Evolutionary conservation across 345 rosid species (phyloP).

Genomic region (Abelmoschus esculentus): DNA sequence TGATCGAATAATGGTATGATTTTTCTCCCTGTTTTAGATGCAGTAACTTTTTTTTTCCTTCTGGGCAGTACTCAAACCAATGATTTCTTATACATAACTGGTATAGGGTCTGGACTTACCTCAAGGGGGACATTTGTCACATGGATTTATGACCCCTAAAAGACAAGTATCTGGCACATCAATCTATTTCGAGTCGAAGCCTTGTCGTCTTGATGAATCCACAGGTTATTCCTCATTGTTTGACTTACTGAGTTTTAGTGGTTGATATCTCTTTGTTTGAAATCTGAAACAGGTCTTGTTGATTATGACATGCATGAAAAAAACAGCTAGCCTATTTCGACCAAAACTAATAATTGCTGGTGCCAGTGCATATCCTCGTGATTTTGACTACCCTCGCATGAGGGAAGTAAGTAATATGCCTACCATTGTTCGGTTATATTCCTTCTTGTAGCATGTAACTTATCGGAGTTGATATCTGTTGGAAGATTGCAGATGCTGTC

Average conservation of each 20-base stretch:
- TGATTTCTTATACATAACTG: slow-evolving; percentile 9
- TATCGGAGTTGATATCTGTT: slow-evolving; percentile 17
- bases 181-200: slow-evolving; percentile 91
- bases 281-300: too few relatives aligned
- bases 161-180: slow-evolving; percentile 92
- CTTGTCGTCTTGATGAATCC: slow-evolving; percentile 84
- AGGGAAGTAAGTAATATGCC: slow-evolving; percentile 25
- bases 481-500: slow-evolving; percentile 81
- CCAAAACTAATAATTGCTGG: too few relatives aligned
- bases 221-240: slow-evolving; percentile 44
- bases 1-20: slow-evolving; percentile 74
- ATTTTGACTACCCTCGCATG: too few relatives aligned
- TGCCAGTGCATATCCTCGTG: too few relatives aligned
- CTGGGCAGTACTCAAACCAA: slow-evolving; percentile 1
- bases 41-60: not conserved
- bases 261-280: not conserved
- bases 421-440: not conserved
- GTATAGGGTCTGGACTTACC: slow-evolving; percentile 80
- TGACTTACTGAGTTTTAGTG: not conserved
- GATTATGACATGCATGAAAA: too few relatives aligned
- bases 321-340: too few relatives aligned
- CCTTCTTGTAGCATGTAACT: slow-evolving; percentile 13
- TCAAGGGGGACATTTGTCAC: slow-evolving; percentile 92
- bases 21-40: not conserved
- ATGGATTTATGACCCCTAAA: slow-evolving; percentile 94